Evolutionary conservation across 352 stramenopile species (phyloP).

Genomic region (Pythium chondricola): DNA sequence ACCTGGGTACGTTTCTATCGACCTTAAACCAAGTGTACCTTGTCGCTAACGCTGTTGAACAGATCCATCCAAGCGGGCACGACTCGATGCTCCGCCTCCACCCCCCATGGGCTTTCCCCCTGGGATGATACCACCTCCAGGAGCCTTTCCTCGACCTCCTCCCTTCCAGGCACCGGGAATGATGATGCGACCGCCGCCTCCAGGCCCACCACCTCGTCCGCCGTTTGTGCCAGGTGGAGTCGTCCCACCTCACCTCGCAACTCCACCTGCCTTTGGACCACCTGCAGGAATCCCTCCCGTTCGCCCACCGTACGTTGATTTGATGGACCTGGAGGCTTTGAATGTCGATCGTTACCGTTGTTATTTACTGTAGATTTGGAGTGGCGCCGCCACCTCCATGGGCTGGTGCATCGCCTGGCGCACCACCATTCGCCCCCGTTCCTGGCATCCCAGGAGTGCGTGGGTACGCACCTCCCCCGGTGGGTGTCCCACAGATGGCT

Average conservation of each 20-base stretch:
- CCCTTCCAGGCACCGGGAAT: conserved; percentile 41
- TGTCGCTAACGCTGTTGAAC: neutral
- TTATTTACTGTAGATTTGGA: too few relatives aligned
- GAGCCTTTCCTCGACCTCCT: conserved; percentile 31
- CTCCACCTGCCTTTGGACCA: conserved; percentile 9
- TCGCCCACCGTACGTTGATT: conserved; percentile 19
- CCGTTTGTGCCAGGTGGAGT: conserved; percentile 31
- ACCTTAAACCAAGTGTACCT: too few relatives aligned
- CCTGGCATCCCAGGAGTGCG: conserved; percentile 16
- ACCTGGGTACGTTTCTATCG: conserved; percentile 17
- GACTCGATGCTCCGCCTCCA: conserved; percentile 26
- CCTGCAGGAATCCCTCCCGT: conserved; percentile 13
- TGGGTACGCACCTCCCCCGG: conserved; percentile 13
- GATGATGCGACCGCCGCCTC: conserved; percentile 49
- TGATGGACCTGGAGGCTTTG: neutral
- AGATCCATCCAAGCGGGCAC: conserved; percentile 35
- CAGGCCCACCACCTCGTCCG: conserved; percentile 24
- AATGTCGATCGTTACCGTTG: neutral
- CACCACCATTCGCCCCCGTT: conserved; percentile 6
- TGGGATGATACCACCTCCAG: conserved; percentile 37
- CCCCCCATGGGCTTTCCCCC: conserved; percentile 36
- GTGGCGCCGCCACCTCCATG: conserved; percentile 20
- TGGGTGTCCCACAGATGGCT: neutral
- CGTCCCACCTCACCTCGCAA: conserved; percentile 18
- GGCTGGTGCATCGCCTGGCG: conserved; percentile 3